Percentiles rank a stretch among this genome's conserved stretches.
phyloP scores from a whole-genome alignment of 2,329 filamentous ascomycete genomes.

The Fusarium cicatricum region DNA sequence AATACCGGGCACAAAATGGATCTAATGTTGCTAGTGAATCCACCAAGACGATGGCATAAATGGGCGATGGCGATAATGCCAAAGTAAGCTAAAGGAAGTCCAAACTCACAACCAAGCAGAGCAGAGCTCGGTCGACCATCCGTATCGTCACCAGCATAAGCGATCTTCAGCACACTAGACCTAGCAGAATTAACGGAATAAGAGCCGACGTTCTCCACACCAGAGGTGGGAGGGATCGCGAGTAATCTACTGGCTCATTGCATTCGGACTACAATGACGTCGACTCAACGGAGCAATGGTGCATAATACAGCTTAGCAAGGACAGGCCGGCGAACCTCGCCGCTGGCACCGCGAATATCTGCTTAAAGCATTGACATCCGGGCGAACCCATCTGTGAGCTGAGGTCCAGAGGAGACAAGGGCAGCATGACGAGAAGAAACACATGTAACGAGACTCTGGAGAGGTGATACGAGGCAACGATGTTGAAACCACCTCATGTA shows the following conservation, averaged over 20 bases:
- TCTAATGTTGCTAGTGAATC: no score
- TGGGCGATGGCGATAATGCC: no score
- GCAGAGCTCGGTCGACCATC: neutral
- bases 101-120: no score
- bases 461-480: conserved; percentile 11
- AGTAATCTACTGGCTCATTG: neutral
- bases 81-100: no score
- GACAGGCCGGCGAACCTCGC: no score
- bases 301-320: no score
- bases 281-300: neutral
- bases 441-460: conserved; percentile 3
- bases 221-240: conserved; percentile 11
- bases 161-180: neutral
- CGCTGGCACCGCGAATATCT: no score
- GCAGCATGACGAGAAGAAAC: no score
- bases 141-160: neutral
- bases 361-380: conserved; percentile 6
- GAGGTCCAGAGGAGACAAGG: neutral
- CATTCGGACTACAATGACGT: conserved; percentile 20
- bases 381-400: neutral
- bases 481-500: neutral
- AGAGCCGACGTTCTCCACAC: neutral
- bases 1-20: no score
- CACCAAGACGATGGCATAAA: no score
- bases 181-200: neutral